phyloP scores from a whole-genome alignment of 371 early-diverging fungal genomes.

The Mucor irregularis region DNA sequence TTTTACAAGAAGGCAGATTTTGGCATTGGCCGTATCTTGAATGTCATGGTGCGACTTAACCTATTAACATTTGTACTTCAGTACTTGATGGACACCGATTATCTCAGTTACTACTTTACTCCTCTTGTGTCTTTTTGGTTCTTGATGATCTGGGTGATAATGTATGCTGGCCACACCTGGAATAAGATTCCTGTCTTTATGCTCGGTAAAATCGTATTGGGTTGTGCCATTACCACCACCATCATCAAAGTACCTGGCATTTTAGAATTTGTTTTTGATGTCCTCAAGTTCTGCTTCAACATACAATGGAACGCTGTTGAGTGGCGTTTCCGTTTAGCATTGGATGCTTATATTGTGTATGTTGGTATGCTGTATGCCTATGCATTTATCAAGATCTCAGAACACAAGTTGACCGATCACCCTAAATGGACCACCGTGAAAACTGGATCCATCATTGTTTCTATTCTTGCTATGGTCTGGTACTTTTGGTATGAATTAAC shows the following conservation, averaged over 20 bases:
- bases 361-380: slow-evolving; percentile 59
- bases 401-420: slow-evolving; percentile 22
- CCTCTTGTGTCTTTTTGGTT: slow-evolving; percentile 77
- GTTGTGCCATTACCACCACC: slow-evolving; percentile 33
- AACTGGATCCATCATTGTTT: slow-evolving; percentile 21
- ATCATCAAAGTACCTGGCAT: slow-evolving; percentile 48
- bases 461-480: slow-evolving; percentile 39
- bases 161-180: slow-evolving; percentile 51
- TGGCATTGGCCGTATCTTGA: slow-evolving; percentile 58
- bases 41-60: slow-evolving; percentile 69
- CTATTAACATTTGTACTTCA: slow-evolving; percentile 64
- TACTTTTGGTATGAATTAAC: slow-evolving; percentile 53
- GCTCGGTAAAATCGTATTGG: slow-evolving; percentile 50
- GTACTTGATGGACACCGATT: slow-evolving; percentile 68
- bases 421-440: slow-evolving; percentile 37
- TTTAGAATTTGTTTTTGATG: slow-evolving; percentile 39
- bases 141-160: slow-evolving; percentile 62
- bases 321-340: slow-evolving; percentile 66
- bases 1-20: slow-evolving; percentile 72
- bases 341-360: slow-evolving; percentile 66
- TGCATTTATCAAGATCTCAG: slow-evolving; percentile 44
- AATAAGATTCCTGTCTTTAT: slow-evolving; percentile 50
- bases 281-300: slow-evolving; percentile 39
- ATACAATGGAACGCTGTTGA: slow-evolving; percentile 60
- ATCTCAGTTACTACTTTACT: slow-evolving; percentile 76